phyloP scores from a whole-genome alignment of 2,329 filamentous ascomycete genomes.

The Pseudocercospora pini-densiflorae region DNA sequence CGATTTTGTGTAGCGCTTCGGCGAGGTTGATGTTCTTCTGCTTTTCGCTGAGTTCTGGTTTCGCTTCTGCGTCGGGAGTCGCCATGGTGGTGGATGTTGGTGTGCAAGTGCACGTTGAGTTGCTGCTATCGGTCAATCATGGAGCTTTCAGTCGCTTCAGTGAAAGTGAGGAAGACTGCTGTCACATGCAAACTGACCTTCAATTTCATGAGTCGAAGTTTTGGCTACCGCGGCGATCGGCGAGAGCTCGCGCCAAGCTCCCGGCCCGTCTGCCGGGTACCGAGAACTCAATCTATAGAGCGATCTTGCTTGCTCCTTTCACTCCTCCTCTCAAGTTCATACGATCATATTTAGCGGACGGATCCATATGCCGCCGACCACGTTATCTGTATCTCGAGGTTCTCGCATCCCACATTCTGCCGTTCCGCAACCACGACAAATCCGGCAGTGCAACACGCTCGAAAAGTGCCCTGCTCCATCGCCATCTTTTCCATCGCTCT shows the following conservation, averaged over 20 bases:
- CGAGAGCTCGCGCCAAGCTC: neutral
- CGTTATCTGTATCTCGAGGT: neutral
- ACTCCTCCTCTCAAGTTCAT: too few species aligned
- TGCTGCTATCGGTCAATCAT: slow-evolving; percentile 31
- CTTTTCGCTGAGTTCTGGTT: slow-evolving; percentile 17
- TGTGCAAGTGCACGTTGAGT: slow-evolving; percentile 2
- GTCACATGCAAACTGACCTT: neutral
- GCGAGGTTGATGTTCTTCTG: slow-evolving; percentile 28
- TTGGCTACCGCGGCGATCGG: neutral
- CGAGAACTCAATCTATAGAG: neutral
- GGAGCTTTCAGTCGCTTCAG: slow-evolving; percentile 6
- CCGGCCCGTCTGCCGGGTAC: neutral
- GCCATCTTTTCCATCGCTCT: neutral
- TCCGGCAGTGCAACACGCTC: neutral
- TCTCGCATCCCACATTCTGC: neutral
- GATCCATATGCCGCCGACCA: too few species aligned
- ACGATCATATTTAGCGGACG: too few species aligned
- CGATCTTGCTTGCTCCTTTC: too few species aligned
- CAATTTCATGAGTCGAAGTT: slow-evolving; percentile 6
- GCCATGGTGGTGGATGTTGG: slow-evolving; percentile 19
- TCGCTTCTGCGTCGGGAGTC: slow-evolving; percentile 5
- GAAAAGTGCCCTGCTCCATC: neutral
- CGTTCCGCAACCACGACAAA: neutral
- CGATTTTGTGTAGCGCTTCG: slow-evolving; percentile 37
- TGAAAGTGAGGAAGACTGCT: neutral